These are phyloP conservation scores for Tolypocladium sp. DNA, from an alignment of 2,329 filamentous ascomycete species.

Conservation along the genomic window DNA sequence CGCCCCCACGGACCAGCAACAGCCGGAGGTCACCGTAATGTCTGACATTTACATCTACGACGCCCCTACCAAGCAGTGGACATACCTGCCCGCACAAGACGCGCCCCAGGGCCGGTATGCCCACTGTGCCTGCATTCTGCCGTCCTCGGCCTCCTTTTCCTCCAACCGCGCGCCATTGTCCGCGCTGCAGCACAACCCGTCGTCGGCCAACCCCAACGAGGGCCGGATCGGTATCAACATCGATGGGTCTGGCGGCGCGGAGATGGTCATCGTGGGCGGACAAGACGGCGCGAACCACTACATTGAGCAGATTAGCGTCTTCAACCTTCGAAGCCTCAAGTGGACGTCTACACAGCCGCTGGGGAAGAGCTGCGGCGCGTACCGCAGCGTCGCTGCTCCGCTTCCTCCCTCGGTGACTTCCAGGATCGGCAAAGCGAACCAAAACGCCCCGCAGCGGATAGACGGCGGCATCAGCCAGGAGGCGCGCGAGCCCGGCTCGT, in stretches of 20 bases:
- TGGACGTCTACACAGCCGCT: conserved; percentile 87
- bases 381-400: conserved; percentile 88
- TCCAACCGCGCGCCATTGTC: conserved; percentile 77
- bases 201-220: conserved; percentile 74
- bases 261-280: conserved; percentile 95
- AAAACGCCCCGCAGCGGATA: conserved; percentile 27
- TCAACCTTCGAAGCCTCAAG: conserved; percentile 88
- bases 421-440: conserved; percentile 55
- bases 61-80: conserved; percentile 74
- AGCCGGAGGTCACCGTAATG: conserved; percentile 91
- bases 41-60: conserved; percentile 97
- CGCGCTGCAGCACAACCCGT: conserved; percentile 82
- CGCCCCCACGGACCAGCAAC: conserved; percentile 39
- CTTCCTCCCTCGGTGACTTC: conserved; percentile 57
- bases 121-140: conserved; percentile 87
- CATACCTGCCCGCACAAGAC: conserved; percentile 69
- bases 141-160: conserved; percentile 78
- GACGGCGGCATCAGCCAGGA: conserved; percentile 44
- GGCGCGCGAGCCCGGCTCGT: conserved; percentile 46
- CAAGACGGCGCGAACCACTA: conserved; percentile 98
- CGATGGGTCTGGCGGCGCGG: conserved; percentile 83
- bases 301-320: conserved; percentile 97
- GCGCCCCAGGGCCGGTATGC: conserved; percentile 90
- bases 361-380: conserved; percentile 90
- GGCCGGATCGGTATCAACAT: conserved; percentile 81